These are phyloP conservation scores for Senna tora DNA, from an alignment of 306 rosid species.

Conservation along the genomic window DNA sequence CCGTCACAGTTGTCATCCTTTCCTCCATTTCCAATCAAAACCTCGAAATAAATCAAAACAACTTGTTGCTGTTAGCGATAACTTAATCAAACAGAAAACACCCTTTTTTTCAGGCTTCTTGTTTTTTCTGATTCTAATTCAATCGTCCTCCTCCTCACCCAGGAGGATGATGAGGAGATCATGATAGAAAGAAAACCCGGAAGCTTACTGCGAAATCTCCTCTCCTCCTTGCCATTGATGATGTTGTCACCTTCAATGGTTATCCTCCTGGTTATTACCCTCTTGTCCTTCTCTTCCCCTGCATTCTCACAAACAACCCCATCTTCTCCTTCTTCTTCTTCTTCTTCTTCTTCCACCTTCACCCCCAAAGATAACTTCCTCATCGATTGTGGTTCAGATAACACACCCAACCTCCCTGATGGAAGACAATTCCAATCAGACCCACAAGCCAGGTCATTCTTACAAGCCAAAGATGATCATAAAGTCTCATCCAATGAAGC, in stretches of 20 bases:
- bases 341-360: constrained; percentile 38
- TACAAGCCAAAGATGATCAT: constrained; percentile 54
- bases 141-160: constrained; percentile 52
- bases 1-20: not conserved
- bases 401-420: constrained; percentile 43
- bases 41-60: not conserved
- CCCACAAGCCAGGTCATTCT: constrained; percentile 43
- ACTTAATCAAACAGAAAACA: not conserved
- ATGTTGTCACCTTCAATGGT: constrained; percentile 55
- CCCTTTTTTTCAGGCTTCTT: constrained; percentile 22
- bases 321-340: too few relatives aligned
- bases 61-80: not conserved
- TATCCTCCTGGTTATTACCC: constrained; percentile 53
- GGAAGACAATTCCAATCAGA: constrained; percentile 70
- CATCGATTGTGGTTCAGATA: constrained; percentile 60
- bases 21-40: not conserved
- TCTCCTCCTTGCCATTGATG: constrained; percentile 44
- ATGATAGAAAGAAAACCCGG: constrained; percentile 1
- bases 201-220: constrained; percentile 29
- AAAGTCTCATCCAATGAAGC: constrained; percentile 40
- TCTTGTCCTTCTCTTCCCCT: constrained; percentile 28
- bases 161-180: constrained; percentile 60
- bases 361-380: constrained; percentile 65
- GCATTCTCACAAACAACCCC: constrained; percentile 16
- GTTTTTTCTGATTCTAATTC: constrained; percentile 33